Conservation (phyloP, 2,329 filamentous ascomycete species). For the Exophiala alcalophila region DNA sequence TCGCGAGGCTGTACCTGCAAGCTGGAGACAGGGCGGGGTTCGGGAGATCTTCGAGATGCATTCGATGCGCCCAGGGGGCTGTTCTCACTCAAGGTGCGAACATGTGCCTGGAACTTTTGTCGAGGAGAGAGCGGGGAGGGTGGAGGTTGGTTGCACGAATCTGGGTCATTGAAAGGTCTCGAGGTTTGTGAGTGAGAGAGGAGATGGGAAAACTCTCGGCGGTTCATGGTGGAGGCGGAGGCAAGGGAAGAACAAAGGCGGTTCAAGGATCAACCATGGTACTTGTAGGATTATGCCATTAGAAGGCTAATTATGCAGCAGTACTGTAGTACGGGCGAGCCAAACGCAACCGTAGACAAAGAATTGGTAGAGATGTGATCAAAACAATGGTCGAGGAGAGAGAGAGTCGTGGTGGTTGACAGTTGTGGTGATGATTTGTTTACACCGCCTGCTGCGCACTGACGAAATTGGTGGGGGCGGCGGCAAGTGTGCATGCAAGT, state of each 20-base stretch:
- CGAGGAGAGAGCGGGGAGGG: constrained; percentile 18
- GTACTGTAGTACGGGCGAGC: too few relatives aligned
- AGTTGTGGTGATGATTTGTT: constrained; percentile 5
- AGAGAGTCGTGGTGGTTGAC: too few relatives aligned
- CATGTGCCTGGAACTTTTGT: constrained; percentile 25
- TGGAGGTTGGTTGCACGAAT: constrained; percentile 3
- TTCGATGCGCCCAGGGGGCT: constrained; percentile 2
- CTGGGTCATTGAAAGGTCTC: constrained; percentile 7
- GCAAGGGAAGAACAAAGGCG: too few relatives aligned
- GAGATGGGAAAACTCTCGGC: constrained; percentile 19
- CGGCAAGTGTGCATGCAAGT: too few relatives aligned
- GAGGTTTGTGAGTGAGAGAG: constrained; percentile 12
- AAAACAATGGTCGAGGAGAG: too few relatives aligned
- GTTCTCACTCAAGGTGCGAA: constrained; percentile 19
- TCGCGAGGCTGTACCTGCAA: constrained; percentile 11
- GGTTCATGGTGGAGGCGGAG: constrained; percentile 18
- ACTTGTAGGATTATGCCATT: constrained; percentile 11
- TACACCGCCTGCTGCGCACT: constrained; percentile 15
- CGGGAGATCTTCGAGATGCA: constrained; percentile 11
- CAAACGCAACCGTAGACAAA: too few relatives aligned
- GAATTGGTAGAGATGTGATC: too few relatives aligned
- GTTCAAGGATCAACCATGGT: too few relatives aligned
- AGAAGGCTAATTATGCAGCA: too few relatives aligned
- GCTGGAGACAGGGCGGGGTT: constrained; percentile 18
- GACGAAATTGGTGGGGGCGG: constrained; percentile 10